Percentiles rank a stretch among this genome's conserved stretches.
These are phyloP conservation scores for Gyromitra esculenta DNA, from an alignment of 2,329 filamentous ascomycete species.

Conservation along the genomic window DNA sequence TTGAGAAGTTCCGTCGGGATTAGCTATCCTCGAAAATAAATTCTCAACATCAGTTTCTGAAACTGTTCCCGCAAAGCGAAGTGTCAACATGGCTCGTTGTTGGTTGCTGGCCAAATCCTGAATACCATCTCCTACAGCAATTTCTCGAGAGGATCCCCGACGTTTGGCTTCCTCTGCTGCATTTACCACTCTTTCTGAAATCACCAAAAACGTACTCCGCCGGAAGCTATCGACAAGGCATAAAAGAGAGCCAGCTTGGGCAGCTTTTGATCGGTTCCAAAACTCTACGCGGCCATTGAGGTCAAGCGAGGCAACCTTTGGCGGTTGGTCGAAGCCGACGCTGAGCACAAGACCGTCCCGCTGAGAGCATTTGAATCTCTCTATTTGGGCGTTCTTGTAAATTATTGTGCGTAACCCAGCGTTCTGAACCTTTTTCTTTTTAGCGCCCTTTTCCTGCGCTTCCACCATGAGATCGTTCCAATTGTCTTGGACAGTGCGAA, in stretches of 20 bases:
- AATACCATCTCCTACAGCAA: slow-evolving; percentile 40
- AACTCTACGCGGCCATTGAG: slow-evolving; percentile 42
- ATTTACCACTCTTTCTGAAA: slow-evolving; percentile 54
- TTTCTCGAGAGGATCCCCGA: background rate
- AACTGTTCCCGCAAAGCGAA: slow-evolving; percentile 53
- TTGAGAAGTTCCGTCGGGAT: slow-evolving; percentile 5
- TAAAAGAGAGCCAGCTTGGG: slow-evolving; percentile 50
- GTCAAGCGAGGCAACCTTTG: slow-evolving; percentile 16
- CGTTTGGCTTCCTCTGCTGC: slow-evolving; percentile 20
- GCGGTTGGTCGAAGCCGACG: slow-evolving; percentile 54
- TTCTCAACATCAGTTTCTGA: slow-evolving; percentile 41
- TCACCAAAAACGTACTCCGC: slow-evolving; percentile 56
- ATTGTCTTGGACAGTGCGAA: slow-evolving; percentile 56
- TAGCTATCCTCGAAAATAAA: slow-evolving; percentile 54
- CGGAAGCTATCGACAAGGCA: slow-evolving; percentile 51
- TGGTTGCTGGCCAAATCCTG: slow-evolving; percentile 55
- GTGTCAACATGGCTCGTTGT: slow-evolving; percentile 55
- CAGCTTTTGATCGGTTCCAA: slow-evolving; percentile 50
- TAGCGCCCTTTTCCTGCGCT: slow-evolving; percentile 40
- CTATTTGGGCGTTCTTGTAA: slow-evolving; percentile 51
- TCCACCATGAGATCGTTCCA: slow-evolving; percentile 52
- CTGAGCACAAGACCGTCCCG: slow-evolving; percentile 52
- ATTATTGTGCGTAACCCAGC: slow-evolving; percentile 49
- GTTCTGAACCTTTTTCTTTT: slow-evolving; percentile 48
- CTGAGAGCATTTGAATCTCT: slow-evolving; percentile 51